Percentiles rank a stretch among this genome's conserved stretches.
Evolutionary conservation across 257 asterid species (phyloP).

Genomic region (Solanum bulbocastanum): DNA sequence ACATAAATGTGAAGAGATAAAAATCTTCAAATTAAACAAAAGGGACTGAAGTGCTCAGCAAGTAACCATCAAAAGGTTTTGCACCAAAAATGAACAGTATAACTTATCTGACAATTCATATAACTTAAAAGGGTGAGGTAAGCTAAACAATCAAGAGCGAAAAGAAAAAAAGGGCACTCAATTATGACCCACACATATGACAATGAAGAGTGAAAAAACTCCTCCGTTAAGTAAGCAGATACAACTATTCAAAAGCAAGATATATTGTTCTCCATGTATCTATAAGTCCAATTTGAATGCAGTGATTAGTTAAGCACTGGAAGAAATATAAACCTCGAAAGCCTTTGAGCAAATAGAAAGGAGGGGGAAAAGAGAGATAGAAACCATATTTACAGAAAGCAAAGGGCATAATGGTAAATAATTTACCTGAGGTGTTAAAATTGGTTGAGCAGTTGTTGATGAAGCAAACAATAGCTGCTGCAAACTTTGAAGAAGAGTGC

Average conservation of each 20-base stretch:
- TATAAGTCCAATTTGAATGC: background rate
- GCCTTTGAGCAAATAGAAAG: background rate
- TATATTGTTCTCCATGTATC: background rate
- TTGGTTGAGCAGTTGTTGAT: constrained; percentile 95
- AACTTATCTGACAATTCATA: background rate
- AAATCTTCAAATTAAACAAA: background rate
- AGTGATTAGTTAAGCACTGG: background rate
- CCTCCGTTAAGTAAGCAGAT: background rate
- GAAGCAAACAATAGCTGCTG: constrained; percentile 95
- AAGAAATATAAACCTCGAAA: background rate
- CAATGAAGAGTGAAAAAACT: background rate
- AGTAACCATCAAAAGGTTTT: background rate
- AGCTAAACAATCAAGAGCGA: background rate
- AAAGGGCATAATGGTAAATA: background rate
- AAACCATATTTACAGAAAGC: background rate
- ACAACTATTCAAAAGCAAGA: background rate
- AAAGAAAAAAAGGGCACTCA: background rate
- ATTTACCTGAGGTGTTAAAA: constrained; percentile 85
- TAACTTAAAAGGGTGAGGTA: background rate
- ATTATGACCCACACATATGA: background rate
- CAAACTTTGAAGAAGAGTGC: constrained; percentile 86
- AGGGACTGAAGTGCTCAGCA: background rate
- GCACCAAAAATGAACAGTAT: background rate
- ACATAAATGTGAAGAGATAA: background rate
- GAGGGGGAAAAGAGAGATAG: background rate